These are phyloP conservation scores for Mycena belliarum DNA, from an alignment of 768 basidiomycete genomes.

Conservation along the genomic window DNA sequence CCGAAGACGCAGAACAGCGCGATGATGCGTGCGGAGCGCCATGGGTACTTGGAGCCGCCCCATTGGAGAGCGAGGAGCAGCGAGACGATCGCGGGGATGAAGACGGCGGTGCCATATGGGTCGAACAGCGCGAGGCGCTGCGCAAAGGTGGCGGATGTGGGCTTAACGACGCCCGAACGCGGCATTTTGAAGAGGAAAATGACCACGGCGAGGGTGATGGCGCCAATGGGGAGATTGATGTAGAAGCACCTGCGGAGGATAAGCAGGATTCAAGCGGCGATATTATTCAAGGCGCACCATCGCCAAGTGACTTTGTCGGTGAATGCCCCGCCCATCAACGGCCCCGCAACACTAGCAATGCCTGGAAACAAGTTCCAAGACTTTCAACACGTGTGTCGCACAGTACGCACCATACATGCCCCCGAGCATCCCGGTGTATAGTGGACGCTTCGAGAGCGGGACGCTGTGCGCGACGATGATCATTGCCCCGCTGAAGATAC, in stretches of 20 bases:
- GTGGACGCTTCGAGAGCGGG: slow-evolving; percentile 30
- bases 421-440: slow-evolving; percentile 41
- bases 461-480: slow-evolving; percentile 30
- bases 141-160: neutral
- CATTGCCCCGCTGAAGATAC: slow-evolving; percentile 26
- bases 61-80: slow-evolving; percentile 6
- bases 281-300: slow-evolving; percentile 29
- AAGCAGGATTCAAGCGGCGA: neutral
- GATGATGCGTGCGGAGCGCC: neutral
- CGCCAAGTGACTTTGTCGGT: slow-evolving; percentile 36
- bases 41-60: neutral
- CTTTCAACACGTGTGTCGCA: too few species aligned
- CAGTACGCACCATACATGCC: slow-evolving; percentile 21
- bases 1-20: neutral
- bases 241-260: slow-evolving; percentile 29
- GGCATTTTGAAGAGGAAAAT: slow-evolving; percentile 24
- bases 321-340: slow-evolving; percentile 34
- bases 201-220: slow-evolving; percentile 11
- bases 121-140: slow-evolving; percentile 19
- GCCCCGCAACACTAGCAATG: slow-evolving; percentile 25
- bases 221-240: slow-evolving; percentile 30
- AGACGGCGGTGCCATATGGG: slow-evolving; percentile 17
- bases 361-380: neutral
- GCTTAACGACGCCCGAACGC: neutral
- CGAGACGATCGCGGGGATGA: slow-evolving; percentile 20